A percentile compares a stretch with the other conserved stretches of the same genome.
phyloP scores from a whole-genome alignment of 345 rosid genomes.

The Arabis hirsuta region DNA sequence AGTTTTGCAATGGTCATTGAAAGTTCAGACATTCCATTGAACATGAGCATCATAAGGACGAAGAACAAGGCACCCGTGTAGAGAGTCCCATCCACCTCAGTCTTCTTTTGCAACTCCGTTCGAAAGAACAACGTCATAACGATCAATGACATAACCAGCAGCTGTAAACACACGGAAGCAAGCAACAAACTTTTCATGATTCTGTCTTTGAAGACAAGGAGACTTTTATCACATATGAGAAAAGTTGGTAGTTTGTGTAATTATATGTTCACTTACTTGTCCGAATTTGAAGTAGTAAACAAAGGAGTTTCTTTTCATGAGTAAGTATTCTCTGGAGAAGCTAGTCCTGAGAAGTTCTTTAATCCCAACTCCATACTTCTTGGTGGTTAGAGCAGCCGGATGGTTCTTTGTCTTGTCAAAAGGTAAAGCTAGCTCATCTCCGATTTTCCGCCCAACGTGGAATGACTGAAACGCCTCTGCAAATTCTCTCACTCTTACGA shows the following conservation, averaged over 20 bases:
- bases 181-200: constrained; percentile 12
- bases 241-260: constrained; percentile 8
- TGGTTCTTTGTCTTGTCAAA: constrained; percentile 66
- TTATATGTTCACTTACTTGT: constrained; percentile 52
- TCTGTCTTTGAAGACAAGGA: constrained; percentile 1
- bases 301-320: constrained; percentile 79
- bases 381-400: constrained; percentile 71
- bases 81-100: constrained; percentile 53
- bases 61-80: constrained; percentile 74
- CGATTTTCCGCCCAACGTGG: constrained; percentile 55
- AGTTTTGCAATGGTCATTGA: constrained; percentile 81
- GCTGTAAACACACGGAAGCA: constrained; percentile 44
- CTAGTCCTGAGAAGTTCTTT: constrained; percentile 66
- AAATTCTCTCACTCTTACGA: constrained; percentile 62
- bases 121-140: constrained; percentile 62
- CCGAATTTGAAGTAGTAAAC: constrained; percentile 67
- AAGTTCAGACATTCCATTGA: constrained; percentile 73
- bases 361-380: constrained; percentile 59
- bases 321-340: constrained; percentile 64
- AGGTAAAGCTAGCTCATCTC: constrained; percentile 58
- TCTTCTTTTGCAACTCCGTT: constrained; percentile 57
- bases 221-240: background rate
- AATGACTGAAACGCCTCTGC: constrained; percentile 70
- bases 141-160: constrained; percentile 43
- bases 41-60: constrained; percentile 53